Evolutionary conservation across 495 filamentous ascomycete species (phyloP).

Genomic region (Talaromyces nanjingensis): DNA sequence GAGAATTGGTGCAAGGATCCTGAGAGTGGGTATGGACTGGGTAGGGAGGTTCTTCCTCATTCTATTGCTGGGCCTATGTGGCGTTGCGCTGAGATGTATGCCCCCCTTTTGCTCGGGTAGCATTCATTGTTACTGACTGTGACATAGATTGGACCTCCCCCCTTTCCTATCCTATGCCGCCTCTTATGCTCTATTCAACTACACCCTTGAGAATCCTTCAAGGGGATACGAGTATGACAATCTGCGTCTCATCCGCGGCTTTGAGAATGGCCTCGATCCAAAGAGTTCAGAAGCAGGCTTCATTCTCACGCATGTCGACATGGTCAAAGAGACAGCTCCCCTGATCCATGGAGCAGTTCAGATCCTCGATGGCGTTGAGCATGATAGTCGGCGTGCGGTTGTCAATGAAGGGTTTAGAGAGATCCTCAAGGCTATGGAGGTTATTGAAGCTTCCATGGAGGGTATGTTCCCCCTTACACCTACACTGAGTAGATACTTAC

Average conservation of each 20-base stretch:
- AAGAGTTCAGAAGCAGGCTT: slow-evolving; percentile 88
- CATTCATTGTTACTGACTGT: slow-evolving; percentile 1
- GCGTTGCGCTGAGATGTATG: slow-evolving; percentile 72
- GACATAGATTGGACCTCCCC: slow-evolving; percentile 34
- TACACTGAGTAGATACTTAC: slow-evolving; percentile 13
- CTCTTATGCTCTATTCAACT: slow-evolving; percentile 88
- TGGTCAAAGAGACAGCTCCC: slow-evolving; percentile 71
- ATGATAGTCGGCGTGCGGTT: slow-evolving; percentile 34
- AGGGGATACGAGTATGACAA: slow-evolving; percentile 67
- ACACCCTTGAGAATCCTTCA: slow-evolving; percentile 58
- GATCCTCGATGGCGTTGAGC: slow-evolving; percentile 52
- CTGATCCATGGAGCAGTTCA: slow-evolving; percentile 63
- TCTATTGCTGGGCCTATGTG: slow-evolving; percentile 68
- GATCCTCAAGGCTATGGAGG: slow-evolving; percentile 55
- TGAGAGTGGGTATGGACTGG: slow-evolving; percentile 68
- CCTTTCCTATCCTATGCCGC: slow-evolving; percentile 96
- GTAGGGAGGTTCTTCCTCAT: slow-evolving; percentile 59
- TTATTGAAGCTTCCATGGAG: slow-evolving; percentile 75
- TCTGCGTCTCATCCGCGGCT: slow-evolving; percentile 77
- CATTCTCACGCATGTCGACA: slow-evolving; percentile 74
- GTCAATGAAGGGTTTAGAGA: slow-evolving; percentile 60
- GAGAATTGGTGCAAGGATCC: slow-evolving; percentile 53
- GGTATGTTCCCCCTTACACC: slow-evolving; percentile 27
- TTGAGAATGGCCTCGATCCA: slow-evolving; percentile 79
- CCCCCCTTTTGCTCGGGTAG: slow-evolving; percentile 12